phyloP scores from a whole-genome alignment of 306 rosid species.

The Sphenostylis stenocarpa region DNA sequence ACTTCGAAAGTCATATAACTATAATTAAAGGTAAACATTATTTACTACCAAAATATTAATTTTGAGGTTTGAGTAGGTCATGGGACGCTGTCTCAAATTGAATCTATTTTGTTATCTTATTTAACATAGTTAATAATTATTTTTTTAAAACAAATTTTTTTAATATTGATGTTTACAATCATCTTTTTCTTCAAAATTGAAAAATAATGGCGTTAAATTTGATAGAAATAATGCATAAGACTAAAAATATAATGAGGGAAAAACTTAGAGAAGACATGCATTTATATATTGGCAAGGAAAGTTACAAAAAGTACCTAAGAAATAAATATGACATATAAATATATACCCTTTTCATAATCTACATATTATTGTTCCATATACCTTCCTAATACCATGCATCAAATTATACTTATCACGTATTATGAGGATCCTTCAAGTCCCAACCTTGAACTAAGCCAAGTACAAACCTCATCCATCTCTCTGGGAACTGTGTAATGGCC shows the following conservation, averaged over 20 bases:
- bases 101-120: no score
- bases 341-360: constrained; percentile 44
- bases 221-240: no score
- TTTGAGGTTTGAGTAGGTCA: no score
- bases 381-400: constrained; percentile 16
- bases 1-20: no score
- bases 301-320: constrained; percentile 42
- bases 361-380: constrained; percentile 40
- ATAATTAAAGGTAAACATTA: no score
- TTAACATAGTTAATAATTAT: no score
- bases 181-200: no score
- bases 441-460: constrained; percentile 78
- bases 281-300: constrained; percentile 37
- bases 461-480: constrained; percentile 96
- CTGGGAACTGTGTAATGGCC: constrained; percentile 96
- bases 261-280: constrained; percentile 43
- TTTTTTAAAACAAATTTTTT: no score
- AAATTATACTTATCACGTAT: constrained; percentile 7
- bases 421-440: constrained; percentile 69
- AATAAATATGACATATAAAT: constrained; percentile 37
- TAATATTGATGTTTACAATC: no score
- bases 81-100: no score
- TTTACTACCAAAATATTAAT: no score
- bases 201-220: no score
- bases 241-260: constrained; percentile 13